Conservation (phyloP, 2,329 filamentous ascomycete genomes). For the Ambrosiella cleistominuta region DNA sequence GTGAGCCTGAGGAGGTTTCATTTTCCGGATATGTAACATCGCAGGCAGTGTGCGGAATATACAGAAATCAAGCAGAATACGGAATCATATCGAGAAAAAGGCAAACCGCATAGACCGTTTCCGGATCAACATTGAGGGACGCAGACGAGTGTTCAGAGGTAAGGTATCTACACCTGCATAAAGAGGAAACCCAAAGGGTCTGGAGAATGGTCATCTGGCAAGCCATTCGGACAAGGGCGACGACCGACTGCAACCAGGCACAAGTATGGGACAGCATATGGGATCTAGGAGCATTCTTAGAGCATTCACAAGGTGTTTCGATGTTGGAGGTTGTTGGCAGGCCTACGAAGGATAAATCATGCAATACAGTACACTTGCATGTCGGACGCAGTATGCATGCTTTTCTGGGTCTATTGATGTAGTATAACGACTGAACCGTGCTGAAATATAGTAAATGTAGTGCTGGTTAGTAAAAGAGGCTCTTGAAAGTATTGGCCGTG, state of each 20-base stretch:
- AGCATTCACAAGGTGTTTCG: background rate
- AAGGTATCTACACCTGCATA: background rate
- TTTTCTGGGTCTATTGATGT: too few species aligned
- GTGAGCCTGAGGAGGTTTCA: background rate
- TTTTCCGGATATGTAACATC: background rate
- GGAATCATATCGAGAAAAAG: background rate
- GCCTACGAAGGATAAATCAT: background rate
- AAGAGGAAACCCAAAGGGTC: background rate
- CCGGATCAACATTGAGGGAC: background rate
- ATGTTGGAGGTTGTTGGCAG: too few species aligned
- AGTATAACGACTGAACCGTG: too few species aligned
- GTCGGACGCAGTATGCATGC: too few species aligned
- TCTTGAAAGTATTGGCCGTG: too few species aligned
- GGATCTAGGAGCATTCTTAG: background rate
- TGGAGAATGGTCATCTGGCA: background rate
- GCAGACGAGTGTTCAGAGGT: background rate
- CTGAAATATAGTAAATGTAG: too few species aligned
- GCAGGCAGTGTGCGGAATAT: background rate
- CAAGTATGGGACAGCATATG: background rate
- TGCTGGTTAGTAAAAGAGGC: too few species aligned
- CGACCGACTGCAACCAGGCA: background rate
- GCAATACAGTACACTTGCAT: too few species aligned
- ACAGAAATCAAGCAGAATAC: background rate
- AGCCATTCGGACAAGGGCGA: background rate
- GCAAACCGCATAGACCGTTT: background rate